Conservation (phyloP, 169 alveolate genomes). For the Plasmodium vinckei region DNA sequence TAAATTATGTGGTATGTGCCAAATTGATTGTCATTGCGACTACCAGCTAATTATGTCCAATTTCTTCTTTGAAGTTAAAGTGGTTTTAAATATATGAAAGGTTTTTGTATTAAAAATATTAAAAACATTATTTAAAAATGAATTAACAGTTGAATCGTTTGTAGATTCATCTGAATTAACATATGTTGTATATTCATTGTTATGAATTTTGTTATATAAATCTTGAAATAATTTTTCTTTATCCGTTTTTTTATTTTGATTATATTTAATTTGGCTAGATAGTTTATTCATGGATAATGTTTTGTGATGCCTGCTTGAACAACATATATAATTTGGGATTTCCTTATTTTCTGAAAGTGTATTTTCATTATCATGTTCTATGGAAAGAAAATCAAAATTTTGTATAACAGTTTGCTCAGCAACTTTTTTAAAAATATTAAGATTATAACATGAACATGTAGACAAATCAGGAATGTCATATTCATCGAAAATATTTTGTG, state of each 20-base stretch:
- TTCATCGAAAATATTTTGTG: conserved; percentile 56
- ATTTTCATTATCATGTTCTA: neutral
- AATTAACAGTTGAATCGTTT: conserved; percentile 15
- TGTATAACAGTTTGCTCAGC: conserved; percentile 36
- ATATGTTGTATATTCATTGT: conserved; percentile 34
- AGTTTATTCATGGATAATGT: neutral
- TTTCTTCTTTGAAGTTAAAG: conserved; percentile 61
- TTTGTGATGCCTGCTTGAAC: conserved; percentile 9
- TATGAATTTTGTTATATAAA: conserved; percentile 49
- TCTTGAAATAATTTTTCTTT: conserved; percentile 48
- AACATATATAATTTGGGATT: neutral
- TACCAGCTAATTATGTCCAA: conserved; percentile 58
- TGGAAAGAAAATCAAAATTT: conserved; percentile 51
- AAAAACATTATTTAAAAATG: conserved; percentile 43
- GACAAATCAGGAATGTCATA: conserved; percentile 7
- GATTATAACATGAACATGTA: conserved; percentile 40
- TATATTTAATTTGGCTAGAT: neutral
- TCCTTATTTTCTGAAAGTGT: neutral
- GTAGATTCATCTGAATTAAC: conserved; percentile 27
- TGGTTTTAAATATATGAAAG: conserved; percentile 17
- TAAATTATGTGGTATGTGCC: neutral
- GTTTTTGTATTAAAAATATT: conserved; percentile 25
- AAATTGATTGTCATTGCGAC: too few species aligned
- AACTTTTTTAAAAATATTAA: conserved; percentile 43
- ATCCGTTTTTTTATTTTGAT: conserved; percentile 16